These are phyloP conservation scores for Anethum foeniculum DNA, from an alignment of 140 eudicot genomes.

Conservation along the genomic window DNA sequence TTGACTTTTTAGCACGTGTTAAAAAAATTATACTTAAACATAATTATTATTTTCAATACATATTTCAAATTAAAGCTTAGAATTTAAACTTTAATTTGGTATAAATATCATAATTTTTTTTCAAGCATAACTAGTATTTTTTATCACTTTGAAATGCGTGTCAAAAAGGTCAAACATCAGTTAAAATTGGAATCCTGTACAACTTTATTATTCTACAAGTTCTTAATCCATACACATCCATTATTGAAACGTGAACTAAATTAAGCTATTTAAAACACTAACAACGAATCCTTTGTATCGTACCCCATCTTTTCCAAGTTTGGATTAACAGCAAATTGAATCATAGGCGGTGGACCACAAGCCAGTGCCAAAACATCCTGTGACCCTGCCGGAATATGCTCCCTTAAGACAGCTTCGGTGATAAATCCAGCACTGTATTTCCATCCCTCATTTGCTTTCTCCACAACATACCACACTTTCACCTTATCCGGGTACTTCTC, in stretches of 20 bases:
- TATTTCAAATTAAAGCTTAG: no score
- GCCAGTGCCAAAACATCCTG: slow-evolving; percentile 54
- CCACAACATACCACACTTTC: slow-evolving; percentile 87
- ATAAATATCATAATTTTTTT: no score
- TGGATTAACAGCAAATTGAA: slow-evolving; percentile 73
- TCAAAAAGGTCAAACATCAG: no score
- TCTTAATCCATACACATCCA: neutral
- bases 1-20: no score
- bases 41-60: no score
- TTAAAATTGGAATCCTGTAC: no score
- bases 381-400: slow-evolving; percentile 49
- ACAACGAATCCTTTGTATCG: slow-evolving; percentile 57
- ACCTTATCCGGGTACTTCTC: slow-evolving; percentile 46
- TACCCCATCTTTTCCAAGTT: slow-evolving; percentile 82
- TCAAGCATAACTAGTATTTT: no score
- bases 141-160: no score
- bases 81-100: no score
- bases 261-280: slow-evolving; percentile 45
- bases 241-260: neutral
- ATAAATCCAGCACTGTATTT: slow-evolving; percentile 58
- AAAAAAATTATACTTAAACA: no score
- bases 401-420: slow-evolving; percentile 46
- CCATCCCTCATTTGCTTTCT: slow-evolving; percentile 58
- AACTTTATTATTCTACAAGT: slow-evolving; percentile 2
- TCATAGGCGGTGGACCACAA: slow-evolving; percentile 90